These are phyloP conservation scores for Lactuca sativa DNA, from an alignment of 129 eudicot genomes.

Conservation along the genomic window DNA sequence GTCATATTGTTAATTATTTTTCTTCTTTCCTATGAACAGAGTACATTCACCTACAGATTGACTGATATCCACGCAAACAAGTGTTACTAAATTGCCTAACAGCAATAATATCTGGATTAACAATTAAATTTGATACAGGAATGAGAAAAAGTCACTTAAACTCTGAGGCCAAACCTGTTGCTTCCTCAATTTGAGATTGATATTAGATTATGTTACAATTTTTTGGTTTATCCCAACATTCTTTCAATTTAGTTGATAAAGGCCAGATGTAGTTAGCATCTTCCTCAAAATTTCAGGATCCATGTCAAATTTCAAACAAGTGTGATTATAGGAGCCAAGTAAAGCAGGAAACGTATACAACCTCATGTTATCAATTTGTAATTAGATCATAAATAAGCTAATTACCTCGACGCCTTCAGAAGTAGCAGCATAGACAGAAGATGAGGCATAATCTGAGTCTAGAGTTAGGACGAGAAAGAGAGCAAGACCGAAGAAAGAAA, in stretches of 20 bases:
- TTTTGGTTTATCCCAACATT: not conserved
- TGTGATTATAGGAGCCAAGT: not conserved
- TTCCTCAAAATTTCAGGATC: constrained; percentile 3
- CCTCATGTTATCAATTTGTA: not conserved
- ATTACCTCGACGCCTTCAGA: constrained; percentile 93
- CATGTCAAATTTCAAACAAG: constrained; percentile 6
- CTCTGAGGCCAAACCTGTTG: not conserved
- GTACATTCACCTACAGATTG: not conserved
- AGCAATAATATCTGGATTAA: not conserved
- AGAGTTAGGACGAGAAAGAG: constrained; percentile 62
- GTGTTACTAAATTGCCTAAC: not conserved
- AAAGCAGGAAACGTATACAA: constrained; percentile 10
- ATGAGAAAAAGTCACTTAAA: not conserved
- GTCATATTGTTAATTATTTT: not conserved
- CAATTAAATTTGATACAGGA: not conserved
- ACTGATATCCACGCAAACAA: not conserved
- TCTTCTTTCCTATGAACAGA: constrained; percentile 5
- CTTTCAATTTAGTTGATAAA: not conserved
- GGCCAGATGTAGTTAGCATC: not conserved
- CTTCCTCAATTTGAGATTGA: constrained; percentile 9
- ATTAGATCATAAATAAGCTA: not conserved
- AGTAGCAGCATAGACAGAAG: constrained; percentile 53
- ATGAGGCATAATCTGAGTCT: constrained; percentile 54
- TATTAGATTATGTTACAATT: not conserved
- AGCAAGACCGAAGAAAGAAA: constrained; percentile 64